Conservation (phyloP, 2,329 filamentous ascomycete genomes). For the Penicillium sp. region DNA sequence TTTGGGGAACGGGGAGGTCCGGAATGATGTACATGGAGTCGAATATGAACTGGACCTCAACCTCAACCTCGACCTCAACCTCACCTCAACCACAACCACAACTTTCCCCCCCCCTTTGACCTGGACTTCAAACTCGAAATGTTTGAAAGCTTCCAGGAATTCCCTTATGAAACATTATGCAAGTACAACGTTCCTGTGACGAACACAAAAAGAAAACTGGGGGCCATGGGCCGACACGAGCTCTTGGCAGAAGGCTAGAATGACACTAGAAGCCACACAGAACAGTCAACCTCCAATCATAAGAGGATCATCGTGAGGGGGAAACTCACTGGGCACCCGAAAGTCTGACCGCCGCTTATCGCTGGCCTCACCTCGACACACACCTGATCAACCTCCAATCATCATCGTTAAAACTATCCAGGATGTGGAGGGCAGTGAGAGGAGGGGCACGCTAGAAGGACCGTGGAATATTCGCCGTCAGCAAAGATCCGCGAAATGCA, state of each 20-base stretch:
- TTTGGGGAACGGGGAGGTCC: background rate
- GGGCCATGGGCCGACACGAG: background rate
- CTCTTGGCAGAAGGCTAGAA: slow-evolving; percentile 4
- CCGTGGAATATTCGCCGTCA: slow-evolving; percentile 18
- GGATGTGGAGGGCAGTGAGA: background rate
- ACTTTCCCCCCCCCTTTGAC: background rate
- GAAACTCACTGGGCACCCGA: slow-evolving; percentile 5
- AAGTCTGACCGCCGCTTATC: slow-evolving; percentile 21
- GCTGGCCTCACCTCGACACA: background rate
- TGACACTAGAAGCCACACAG: slow-evolving; percentile 20
- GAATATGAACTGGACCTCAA: background rate
- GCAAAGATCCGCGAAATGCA: slow-evolving; percentile 13
- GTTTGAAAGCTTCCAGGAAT: background rate
- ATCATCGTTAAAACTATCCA: background rate
- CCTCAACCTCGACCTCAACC: background rate
- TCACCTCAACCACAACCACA: background rate
- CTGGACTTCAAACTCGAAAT: background rate
- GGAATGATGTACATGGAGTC: background rate
- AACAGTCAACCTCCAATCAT: slow-evolving; percentile 5
- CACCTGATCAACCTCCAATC: slow-evolving; percentile 2
- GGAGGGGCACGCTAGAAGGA: slow-evolving; percentile 21
- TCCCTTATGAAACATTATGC: background rate
- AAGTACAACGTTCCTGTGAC: background rate
- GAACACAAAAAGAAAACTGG: background rate
- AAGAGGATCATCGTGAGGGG: slow-evolving; percentile 1